Evolutionary conservation across 805 yeast genomes (phyloP).

Genomic region (Pichia scutulata): DNA sequence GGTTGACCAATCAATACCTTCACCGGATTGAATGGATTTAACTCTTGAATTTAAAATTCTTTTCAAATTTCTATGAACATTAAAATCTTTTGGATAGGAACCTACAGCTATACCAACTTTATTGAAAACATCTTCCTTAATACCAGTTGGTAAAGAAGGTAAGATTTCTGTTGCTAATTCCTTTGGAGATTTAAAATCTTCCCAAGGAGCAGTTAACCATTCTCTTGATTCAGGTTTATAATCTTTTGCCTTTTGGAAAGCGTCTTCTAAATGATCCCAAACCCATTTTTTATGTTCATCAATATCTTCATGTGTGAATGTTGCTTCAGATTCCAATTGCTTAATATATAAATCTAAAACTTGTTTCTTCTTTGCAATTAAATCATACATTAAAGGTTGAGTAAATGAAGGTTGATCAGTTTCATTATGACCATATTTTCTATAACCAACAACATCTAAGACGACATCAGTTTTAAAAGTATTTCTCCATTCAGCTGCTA

Average conservation of each 20-base stretch:
- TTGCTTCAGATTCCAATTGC: slow-evolving; percentile 74
- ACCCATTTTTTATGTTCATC: slow-evolving; percentile 98
- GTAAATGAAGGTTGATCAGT: slow-evolving; percentile 99
- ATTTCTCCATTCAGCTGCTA: slow-evolving; percentile 98
- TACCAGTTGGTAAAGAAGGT: slow-evolving; percentile 94
- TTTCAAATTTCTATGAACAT: slow-evolving; percentile 90
- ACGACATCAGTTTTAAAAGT: slow-evolving; percentile 95
- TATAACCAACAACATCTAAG: slow-evolving; percentile 95
- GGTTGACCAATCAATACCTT: slow-evolving; percentile 97
- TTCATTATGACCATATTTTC: slow-evolving; percentile 98
- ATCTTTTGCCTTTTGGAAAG: slow-evolving; percentile 81
- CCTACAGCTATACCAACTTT: slow-evolving; percentile 74
- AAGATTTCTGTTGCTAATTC: slow-evolving; percentile 92
- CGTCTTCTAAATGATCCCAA: slow-evolving; percentile 88
- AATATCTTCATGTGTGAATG: slow-evolving; percentile 84
- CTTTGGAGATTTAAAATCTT: slow-evolving; percentile 94
- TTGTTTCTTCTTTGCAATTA: slow-evolving; percentile 80
- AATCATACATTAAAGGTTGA: slow-evolving; percentile 94
- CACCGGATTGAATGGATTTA: slow-evolving; percentile 77
- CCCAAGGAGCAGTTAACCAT: slow-evolving; percentile 99
- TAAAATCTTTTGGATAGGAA: slow-evolving; percentile 79
- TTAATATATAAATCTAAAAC: slow-evolving; percentile 81
- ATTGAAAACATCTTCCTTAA: slow-evolving; percentile 61
- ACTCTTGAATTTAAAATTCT: slow-evolving; percentile 85
- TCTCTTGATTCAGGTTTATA: slow-evolving; percentile 88